Percentiles rank a stretch among this genome's conserved stretches.
These are phyloP conservation scores for Micromonas commoda DNA, from an alignment of 139 green algal genomes.

Conservation along the genomic window DNA sequence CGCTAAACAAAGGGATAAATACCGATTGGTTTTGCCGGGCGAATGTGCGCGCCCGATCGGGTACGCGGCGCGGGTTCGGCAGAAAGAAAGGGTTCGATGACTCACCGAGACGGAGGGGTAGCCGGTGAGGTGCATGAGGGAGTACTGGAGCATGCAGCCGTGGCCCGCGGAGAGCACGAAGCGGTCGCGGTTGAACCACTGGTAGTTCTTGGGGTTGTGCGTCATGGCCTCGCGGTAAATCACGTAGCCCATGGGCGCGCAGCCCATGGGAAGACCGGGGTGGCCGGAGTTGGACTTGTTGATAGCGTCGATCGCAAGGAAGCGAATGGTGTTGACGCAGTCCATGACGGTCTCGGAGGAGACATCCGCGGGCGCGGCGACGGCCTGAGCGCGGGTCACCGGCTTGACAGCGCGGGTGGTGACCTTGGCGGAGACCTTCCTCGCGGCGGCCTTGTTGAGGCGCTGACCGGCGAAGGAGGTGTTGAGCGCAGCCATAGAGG, in stretches of 20 bases:
- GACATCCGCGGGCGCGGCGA: not conserved
- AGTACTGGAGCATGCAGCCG: constrained; percentile 98
- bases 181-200: constrained; percentile 92
- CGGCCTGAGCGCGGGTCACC: not conserved
- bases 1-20: too few relatives aligned
- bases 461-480: not conserved
- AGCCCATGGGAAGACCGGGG: constrained; percentile 94
- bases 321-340: constrained; percentile 68
- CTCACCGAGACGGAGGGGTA: constrained; percentile 74
- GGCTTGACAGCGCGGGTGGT: not conserved
- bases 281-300: constrained; percentile 87
- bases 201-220: constrained; percentile 89
- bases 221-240: constrained; percentile 93
- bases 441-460: not conserved
- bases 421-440: not conserved
- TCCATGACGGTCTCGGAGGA: constrained; percentile 13
- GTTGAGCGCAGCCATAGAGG: not conserved
- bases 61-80: not conserved
- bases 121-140: constrained; percentile 91
- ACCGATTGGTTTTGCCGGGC: too few relatives aligned
- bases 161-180: constrained; percentile 98
- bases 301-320: constrained; percentile 54
- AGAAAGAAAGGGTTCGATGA: not conserved
- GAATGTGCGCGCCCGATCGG: too few relatives aligned
- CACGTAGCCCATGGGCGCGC: constrained; percentile 93